phyloP scores from a whole-genome alignment of 805 yeast species.

The Wickerhamomyces ciferrii region DNA sequence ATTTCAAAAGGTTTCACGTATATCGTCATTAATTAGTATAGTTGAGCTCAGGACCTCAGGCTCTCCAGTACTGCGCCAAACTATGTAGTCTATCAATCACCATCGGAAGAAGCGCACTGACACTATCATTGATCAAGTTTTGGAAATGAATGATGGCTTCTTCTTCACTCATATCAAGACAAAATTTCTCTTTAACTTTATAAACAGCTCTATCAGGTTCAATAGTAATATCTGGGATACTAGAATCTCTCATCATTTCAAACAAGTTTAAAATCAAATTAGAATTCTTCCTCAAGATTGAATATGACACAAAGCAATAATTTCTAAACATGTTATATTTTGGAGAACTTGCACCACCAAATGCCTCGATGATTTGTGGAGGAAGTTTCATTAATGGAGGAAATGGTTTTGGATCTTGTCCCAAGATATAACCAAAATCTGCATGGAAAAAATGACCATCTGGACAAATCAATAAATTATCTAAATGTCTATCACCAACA shows the following conservation, averaged over 20 bases:
- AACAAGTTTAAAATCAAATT: conserved; percentile 85
- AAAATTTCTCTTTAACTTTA: conserved; percentile 91
- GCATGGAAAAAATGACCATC: conserved; percentile 95
- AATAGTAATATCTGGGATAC: conserved; percentile 80
- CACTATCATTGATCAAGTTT: conserved; percentile 88
- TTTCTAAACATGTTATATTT: conserved; percentile 84
- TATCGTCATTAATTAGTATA: too few species aligned
- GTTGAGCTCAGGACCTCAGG: too few species aligned
- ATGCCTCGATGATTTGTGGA: conserved; percentile 93
- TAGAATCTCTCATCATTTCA: conserved; percentile 90
- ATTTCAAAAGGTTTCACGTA: too few species aligned
- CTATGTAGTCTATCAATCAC: conserved; percentile 94
- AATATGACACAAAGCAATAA: conserved; percentile 92
- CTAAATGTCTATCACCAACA: conserved; percentile 96
- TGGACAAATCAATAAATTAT: conserved; percentile 74
- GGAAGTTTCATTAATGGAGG: conserved; percentile 98
- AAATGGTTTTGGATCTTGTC: conserved; percentile 97
- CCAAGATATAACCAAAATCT: conserved; percentile 94
- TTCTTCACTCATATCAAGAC: conserved; percentile 89
- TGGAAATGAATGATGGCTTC: conserved; percentile 96
- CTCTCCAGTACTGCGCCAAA: conserved; percentile 97
- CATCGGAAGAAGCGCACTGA: conserved; percentile 87
- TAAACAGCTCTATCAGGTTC: conserved; percentile 85
- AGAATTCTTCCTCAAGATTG: conserved; percentile 83
- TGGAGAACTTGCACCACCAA: conserved; percentile 88